Conservation (phyloP, 140 eudicot genomes). For the Bidens hawaiensis region DNA sequence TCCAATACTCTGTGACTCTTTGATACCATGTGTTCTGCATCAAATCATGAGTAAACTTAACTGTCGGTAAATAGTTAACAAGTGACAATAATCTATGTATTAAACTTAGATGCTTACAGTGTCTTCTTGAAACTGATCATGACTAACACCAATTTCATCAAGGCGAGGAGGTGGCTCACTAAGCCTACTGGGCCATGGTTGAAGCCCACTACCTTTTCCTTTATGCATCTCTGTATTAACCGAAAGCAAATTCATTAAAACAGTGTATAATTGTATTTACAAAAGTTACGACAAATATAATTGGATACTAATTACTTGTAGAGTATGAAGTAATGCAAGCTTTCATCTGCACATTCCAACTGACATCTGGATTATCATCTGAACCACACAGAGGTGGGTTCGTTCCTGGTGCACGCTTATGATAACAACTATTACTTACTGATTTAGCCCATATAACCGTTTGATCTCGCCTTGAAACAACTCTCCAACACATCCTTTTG, state of each 20-base stretch:
- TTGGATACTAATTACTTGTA: conserved; percentile 42
- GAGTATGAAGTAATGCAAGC: conserved; percentile 84
- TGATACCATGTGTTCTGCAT: conserved; percentile 63
- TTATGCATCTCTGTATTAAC: conserved; percentile 61
- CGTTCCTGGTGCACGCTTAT: conserved; percentile 53
- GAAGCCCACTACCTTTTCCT: conserved; percentile 65
- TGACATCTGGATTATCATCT: conserved; percentile 68
- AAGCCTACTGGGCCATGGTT: conserved; percentile 90
- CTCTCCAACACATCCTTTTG: conserved; percentile 93
- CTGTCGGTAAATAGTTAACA: background rate
- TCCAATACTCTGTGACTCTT: conserved; percentile 82
- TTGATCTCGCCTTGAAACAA: conserved; percentile 72
- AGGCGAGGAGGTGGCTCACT: conserved; percentile 69
- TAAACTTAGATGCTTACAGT: conserved; percentile 44
- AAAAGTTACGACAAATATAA: too few relatives aligned
- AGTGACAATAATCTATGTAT: background rate
- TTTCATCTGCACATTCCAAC: conserved; percentile 82
- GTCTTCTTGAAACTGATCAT: conserved; percentile 58
- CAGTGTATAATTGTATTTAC: too few relatives aligned
- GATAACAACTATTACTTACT: conserved; percentile 67
- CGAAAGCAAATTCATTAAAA: too few relatives aligned
- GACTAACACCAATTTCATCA: conserved; percentile 62
- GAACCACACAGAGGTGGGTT: conserved; percentile 62
- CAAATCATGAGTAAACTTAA: conserved; percentile 5
- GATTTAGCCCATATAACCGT: conserved; percentile 95